Base-by-base conservation (phyloP, 2,329 filamentous ascomycete species). In the Aureobasidium sp. region DNA sequence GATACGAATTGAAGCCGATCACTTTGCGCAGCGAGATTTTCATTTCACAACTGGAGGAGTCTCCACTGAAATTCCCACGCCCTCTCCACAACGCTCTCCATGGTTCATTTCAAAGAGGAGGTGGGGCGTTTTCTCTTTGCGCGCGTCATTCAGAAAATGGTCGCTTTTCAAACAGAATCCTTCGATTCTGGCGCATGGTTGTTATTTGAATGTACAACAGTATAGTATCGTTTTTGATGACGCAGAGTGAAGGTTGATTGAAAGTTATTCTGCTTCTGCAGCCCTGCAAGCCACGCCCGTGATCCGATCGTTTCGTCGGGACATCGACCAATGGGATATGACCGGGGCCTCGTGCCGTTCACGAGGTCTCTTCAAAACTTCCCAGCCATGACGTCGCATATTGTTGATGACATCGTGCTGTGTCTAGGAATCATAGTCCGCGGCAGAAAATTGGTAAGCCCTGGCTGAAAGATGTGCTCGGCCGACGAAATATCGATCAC, bases 261-360 rank as follows among this genome's bases (percentile, higher is more conserved):
- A 50, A 50, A 46, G 56, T 50, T 27, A 12, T 48, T 20, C 41
- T 26, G 12, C 26, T 15, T 32, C 27, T 50, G 56, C 26, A 50
- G 56, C 56, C 56, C 56, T 59, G 36, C 44, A 59, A 59, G 56
- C 56, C 56, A 59, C 29, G 17, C 44, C 56, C 56, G 56, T 32
- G 56, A 41, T 48, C 56, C 56, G 56, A 59, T 59, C 34, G 43
- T 59, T 59, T 34, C 9, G 7, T 39, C 15, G 10, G 34, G 34
- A 15, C 13, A 9, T 6, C 36, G n/a, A 41, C 44, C 56, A 59
- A 48, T 48, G 32, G 44, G 46, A 50, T 24, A 7, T 9, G 24
- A 1, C 15, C 56, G 56, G 46, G 7, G 34, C 24, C 44, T 48
- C 46, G 56, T 50, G 32, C 34, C 34, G 44, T 41, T 17, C 56